Conservation (phyloP, 2,329 filamentous ascomycete genomes). For the Fusarium brachygibbosum region DNA sequence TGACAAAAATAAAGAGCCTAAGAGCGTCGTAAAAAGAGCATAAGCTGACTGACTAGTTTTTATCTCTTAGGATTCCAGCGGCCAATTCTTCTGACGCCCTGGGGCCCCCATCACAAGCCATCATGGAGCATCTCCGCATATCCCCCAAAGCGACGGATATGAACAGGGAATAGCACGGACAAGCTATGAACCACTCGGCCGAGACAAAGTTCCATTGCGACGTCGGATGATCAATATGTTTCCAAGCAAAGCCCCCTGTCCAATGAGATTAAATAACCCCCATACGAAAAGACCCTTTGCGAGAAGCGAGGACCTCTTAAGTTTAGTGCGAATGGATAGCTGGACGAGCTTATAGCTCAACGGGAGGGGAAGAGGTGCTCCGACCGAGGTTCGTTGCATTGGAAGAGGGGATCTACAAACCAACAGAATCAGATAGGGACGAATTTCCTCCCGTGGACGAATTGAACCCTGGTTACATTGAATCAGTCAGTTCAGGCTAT, state of each 20-base stretch:
- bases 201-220: conserved; percentile 19
- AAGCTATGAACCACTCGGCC: conserved; percentile 27
- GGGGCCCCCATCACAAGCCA: background rate
- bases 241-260: conserved; percentile 12
- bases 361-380: conserved; percentile 19
- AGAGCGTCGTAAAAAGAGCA: too few relatives aligned
- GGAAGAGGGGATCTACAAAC: conserved; percentile 19
- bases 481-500: conserved; percentile 16
- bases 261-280: conserved; percentile 10
- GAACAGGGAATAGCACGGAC: conserved; percentile 27
- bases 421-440: conserved; percentile 10
- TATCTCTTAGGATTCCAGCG: too few relatives aligned
- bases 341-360: conserved; percentile 15
- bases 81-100: too few relatives aligned
- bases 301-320: conserved; percentile 1
- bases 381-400: conserved; percentile 33
- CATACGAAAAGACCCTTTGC: conserved; percentile 16
- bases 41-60: too few relatives aligned
- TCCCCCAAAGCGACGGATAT: conserved; percentile 24
- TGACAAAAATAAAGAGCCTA: too few relatives aligned
- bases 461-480: conserved; percentile 7
- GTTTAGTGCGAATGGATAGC: conserved; percentile 8
- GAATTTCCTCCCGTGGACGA: conserved; percentile 6
- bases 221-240: conserved; percentile 5
- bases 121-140: background rate